phyloP scores from a whole-genome alignment of 441 rosid species.

The Erysimum cheiri region DNA sequence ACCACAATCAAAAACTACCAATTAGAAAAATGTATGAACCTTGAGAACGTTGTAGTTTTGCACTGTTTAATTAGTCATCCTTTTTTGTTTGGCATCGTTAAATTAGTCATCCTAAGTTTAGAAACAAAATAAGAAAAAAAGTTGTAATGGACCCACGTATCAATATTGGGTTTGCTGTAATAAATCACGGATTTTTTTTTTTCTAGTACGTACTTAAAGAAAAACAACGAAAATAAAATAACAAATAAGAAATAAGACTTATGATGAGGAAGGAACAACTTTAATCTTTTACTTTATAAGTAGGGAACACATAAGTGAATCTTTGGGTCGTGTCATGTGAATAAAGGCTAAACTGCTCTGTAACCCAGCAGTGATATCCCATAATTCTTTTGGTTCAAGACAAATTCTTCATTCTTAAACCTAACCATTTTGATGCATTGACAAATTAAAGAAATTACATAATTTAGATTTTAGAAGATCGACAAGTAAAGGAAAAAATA shows the following conservation, averaged over 20 bases:
- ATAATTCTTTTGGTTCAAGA: slow-evolving; percentile 19
- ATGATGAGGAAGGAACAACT: slow-evolving; percentile 48
- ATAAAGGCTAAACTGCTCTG: slow-evolving; percentile 41
- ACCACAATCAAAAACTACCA: not conserved
- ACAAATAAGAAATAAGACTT: slow-evolving; percentile 27
- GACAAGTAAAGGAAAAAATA: not conserved
- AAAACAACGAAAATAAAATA: slow-evolving; percentile 6
- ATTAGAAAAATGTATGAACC: not conserved
- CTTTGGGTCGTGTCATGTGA: slow-evolving; percentile 45
- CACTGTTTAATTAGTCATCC: not conserved
- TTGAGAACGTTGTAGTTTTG: slow-evolving; percentile 21
- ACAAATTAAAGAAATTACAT: not conserved
- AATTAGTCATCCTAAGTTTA: not conserved
- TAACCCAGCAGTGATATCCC: slow-evolving; percentile 37
- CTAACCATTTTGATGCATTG: slow-evolving; percentile 38
- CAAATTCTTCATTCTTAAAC: slow-evolving; percentile 7
- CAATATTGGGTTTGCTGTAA: slow-evolving; percentile 44
- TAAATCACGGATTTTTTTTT: slow-evolving; percentile 11
- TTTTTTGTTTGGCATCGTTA: too few relatives aligned
- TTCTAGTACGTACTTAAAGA: not conserved
- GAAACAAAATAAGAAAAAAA: not conserved
- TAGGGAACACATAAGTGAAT: slow-evolving; percentile 47
- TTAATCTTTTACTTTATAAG: slow-evolving; percentile 46
- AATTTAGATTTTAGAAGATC: not conserved
- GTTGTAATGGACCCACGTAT: slow-evolving; percentile 43